Evolutionary conservation across 441 rosid genomes (phyloP), one percentile per base, ranked within the genome.

Genomic region (Populus trichocarpa): DNA sequence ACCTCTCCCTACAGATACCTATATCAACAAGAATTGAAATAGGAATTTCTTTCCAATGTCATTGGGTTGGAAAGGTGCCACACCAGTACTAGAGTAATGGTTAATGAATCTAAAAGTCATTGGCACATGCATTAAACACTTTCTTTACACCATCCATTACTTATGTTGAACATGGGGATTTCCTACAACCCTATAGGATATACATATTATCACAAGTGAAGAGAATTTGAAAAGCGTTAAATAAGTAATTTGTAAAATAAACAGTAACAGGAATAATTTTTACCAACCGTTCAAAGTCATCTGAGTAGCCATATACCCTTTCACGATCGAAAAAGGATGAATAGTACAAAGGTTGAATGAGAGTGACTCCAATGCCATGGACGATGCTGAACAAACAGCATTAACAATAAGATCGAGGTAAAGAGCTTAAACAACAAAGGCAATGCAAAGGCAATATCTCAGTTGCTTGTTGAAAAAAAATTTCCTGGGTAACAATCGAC

Each of bases 281-380:
- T 50, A 82, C 92, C 81, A 36, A 93, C 96, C 95, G 84, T 77
- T 93, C 98, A 84, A 93, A 85, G 90, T 93, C 95, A 77, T 93
- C 98, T 5, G 89, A 81, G 81, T 90, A 92, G 76, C 92, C 98
- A 81, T 90, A 89, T 33, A 90, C 82, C 82, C 80, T 86, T 69
- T 90, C 97, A 50, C 95, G 90, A 82, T 69, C 84, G 84, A 93
- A 93, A 85, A 89, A 89, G 38, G 94, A 92, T 30, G 87, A 81
- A 85, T 88, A 87, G 79, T 84, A 77, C 81, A 87, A 78, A 70
- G 98, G 95, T 82, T 93, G 89, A 75, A 93, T 92, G 69, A 93
- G 80, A 67, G 93, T 93, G 76, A 93, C 93, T 84, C 93, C 97
- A 77, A 92, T 88, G 67, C 97, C 95, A 72, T 78, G 78, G 79